Base-by-base conservation (phyloP, 805 yeast species). In the Spathaspora gorwiae region DNA sequence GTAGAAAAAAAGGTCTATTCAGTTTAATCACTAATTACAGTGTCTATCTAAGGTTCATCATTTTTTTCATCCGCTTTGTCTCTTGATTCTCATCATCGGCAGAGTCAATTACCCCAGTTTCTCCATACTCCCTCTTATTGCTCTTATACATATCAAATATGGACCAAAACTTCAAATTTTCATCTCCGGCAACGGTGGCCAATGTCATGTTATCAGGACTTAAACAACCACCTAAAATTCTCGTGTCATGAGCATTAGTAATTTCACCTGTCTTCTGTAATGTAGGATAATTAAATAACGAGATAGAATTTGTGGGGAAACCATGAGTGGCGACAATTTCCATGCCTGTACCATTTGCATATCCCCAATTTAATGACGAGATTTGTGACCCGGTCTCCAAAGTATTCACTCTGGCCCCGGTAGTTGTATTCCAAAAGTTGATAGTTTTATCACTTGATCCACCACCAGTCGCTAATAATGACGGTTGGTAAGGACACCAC, bases 131-230 rank as follows among this genome's bases (percentile, higher is more conserved):
- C 32, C 57, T 49, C 33, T 56, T 52, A 26, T 54, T 48, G 11
- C 56, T 46, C 51, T 64, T 66, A 51, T 57, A 57, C 48, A 62
- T 48, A 56, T 92, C 97, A 64, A 90, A 92, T 19, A 94, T 74
- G 53, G 87, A 84, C 90, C 95, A 94, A 67, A 94, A 94, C 67
- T 94, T 92, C 59, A 94, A 75, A 66, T 90, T 92, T 62, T 94
- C 99, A 65, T 94, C 98, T 10, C 96, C 95, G 2, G 97, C 95
- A 39, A 90, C 90, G 0, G 99, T 94, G 1, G 96, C 98, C 45
- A 94, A 68, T 0, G 95, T 87, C 43, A 87, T 79, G 12, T 86
- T 87, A 65, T 94, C 97, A 3, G 97, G 97, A 24, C 96, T 86
- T 43, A 94, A 61, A 39, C 89, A 82, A 26, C 96, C 85, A 49